Evolutionary conservation across 176 grass and related monocot genomes (phyloP).

Genomic region (Miscanthus lutarioriparius): DNA sequence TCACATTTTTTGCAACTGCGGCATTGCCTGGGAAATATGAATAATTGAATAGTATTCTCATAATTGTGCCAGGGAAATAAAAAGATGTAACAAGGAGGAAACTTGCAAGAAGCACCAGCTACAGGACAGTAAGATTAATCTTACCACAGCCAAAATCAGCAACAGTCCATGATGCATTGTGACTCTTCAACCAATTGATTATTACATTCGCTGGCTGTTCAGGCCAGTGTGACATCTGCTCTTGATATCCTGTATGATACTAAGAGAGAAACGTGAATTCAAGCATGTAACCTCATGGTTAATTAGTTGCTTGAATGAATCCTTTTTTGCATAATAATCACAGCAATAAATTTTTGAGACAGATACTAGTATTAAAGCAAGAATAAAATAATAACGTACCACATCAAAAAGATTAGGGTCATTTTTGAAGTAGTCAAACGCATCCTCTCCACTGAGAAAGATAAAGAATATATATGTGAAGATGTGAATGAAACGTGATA

Average conservation of each 20-base stretch:
- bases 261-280: conserved; percentile 44
- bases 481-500: conserved; percentile 1
- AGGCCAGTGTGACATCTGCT: conserved; percentile 94
- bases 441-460: conserved; percentile 72
- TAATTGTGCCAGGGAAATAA: conserved; percentile 19
- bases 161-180: conserved; percentile 63
- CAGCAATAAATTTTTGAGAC: background rate
- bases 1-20: conserved; percentile 78
- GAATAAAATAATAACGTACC: conserved; percentile 43
- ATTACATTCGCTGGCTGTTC: conserved; percentile 86
- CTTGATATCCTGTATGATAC: conserved; percentile 98
- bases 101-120: background rate
- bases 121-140: conserved; percentile 5
- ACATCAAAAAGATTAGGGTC: conserved; percentile 82
- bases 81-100: conserved; percentile 1
- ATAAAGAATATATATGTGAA: conserved; percentile 19
- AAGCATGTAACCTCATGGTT: background rate
- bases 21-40: conserved; percentile 61
- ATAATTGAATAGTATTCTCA: conserved; percentile 20
- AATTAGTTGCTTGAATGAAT: conserved; percentile 11
- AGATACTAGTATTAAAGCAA: background rate
- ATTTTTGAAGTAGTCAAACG: conserved; percentile 83
- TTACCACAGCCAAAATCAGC: conserved; percentile 99
- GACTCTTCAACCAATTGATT: conserved; percentile 80
- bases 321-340: conserved; percentile 8